Evolutionary conservation across 345 rosid species (phyloP).

Genomic region (Gossypium ekmanianum): DNA sequence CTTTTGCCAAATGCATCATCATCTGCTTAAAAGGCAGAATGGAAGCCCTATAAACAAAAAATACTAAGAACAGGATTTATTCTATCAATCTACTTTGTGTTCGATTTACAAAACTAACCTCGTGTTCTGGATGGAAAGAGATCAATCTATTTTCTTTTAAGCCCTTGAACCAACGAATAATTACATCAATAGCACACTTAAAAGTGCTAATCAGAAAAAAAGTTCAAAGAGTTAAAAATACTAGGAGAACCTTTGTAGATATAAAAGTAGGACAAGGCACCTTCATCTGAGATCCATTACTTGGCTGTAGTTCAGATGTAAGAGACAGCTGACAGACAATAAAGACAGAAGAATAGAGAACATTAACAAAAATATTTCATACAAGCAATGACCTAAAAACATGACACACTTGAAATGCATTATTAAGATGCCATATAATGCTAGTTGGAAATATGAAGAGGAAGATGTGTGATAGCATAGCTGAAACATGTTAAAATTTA

Average conservation of each 20-base stretch:
- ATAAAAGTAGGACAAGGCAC: slow-evolving; percentile 33
- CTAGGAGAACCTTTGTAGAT: slow-evolving; percentile 48
- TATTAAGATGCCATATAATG: not conserved
- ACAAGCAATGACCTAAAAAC: not conserved
- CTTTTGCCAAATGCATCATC: slow-evolving; percentile 32
- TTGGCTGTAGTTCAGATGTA: slow-evolving; percentile 50
- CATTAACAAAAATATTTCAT: not conserved
- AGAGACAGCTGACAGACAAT: slow-evolving; percentile 55
- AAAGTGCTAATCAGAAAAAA: not conserved
- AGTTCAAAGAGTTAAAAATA: not conserved
- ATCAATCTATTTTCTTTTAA: slow-evolving; percentile 80
- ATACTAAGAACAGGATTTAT: too few species aligned
- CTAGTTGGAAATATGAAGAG: not conserved
- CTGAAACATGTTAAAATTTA: slow-evolving; percentile 24
- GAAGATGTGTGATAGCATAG: not conserved
- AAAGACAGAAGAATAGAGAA: not conserved
- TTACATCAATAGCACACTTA: slow-evolving; percentile 24
- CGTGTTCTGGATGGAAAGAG: slow-evolving; percentile 50
- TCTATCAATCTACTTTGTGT: too few species aligned
- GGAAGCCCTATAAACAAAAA: not conserved
- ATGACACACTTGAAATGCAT: not conserved
- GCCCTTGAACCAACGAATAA: slow-evolving; percentile 54
- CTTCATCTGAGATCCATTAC: slow-evolving; percentile 38
- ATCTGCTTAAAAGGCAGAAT: slow-evolving; percentile 8
- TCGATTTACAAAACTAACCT: slow-evolving; percentile 37